Evolutionary conservation across 495 filamentous ascomycete genomes (phyloP), one percentile per base, ranked within the genome.

Genomic region (Staphylotrichum tortipilum): DNA sequence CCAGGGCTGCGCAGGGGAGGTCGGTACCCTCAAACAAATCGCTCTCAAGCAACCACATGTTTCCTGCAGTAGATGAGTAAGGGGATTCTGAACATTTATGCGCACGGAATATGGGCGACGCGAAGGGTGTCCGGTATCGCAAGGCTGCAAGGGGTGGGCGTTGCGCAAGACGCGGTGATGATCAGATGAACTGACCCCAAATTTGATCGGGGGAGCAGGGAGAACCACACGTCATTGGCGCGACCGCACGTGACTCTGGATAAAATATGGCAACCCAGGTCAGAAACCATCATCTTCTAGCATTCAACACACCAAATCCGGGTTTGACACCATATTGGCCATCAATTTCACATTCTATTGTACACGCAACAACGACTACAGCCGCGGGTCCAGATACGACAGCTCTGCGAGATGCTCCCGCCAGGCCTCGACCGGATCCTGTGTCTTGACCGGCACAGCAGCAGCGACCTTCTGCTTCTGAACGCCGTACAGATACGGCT

Each of bases 11-110:
- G 18, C 3, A 30, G 39, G 18, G 21, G 22, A 41, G 12, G 12
- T 5, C 11, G 57, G 49, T 55, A 78, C 77, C 73, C 26, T 71
- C 60, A 43, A 78, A 70, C 29, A 70, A 64, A 40, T 79, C 76
- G 41, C 72, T 75, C 57, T 79, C 77, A 9, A 83, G 64, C 33
- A 82, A 57, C 80, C 80, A 83, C 80, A 83, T 83, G 47, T 37
- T 52, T 37, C 4, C 45, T 15, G 14, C 23, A 7, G 7, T 14
- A 33, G 21, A 18, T n/a, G 24, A 7, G 7, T 19, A 8, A n/a
- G n/a, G n/a, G n/a, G n/a, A n/a, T n/a, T n/a, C n/a, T n/a, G n/a
- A n/a, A n/a, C n/a, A n/a, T n/a, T n/a, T n/a, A n/a, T n/a, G n/a
- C n/a, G n/a, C n/a, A n/a, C n/a, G n/a, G n/a, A n/a, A n/a, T n/a